Percentiles rank a stretch among this genome's conserved stretches.
These are phyloP conservation scores for Dichotomopilus funicola DNA, from an alignment of 2,329 filamentous ascomycete genomes.

Conservation along the genomic window DNA sequence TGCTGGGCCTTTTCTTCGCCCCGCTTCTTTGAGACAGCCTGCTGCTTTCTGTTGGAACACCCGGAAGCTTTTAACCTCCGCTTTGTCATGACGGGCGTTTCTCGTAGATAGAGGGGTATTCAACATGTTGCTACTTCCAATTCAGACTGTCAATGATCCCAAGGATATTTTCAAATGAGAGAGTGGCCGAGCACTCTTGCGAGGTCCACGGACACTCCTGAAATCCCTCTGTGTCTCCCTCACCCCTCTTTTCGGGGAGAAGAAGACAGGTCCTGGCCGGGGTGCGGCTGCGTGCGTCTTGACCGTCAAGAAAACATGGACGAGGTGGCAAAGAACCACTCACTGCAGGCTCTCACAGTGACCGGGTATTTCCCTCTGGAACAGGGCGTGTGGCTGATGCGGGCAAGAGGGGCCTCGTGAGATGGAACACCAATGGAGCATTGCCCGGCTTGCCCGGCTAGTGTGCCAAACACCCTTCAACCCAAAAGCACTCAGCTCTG, in stretches of 20 bases:
- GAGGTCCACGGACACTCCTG: too few species aligned
- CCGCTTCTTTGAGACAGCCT: background rate
- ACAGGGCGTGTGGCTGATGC: conserved; percentile 18
- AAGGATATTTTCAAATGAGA: too few species aligned
- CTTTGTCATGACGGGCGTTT: too few species aligned
- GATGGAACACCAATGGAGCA: conserved; percentile 14
- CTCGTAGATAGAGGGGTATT: too few species aligned
- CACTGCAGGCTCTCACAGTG: conserved; percentile 8
- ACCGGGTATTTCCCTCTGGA: conserved; percentile 8
- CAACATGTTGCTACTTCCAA: too few species aligned
- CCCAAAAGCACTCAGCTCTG: conserved; percentile 16
- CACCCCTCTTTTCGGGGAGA: background rate
- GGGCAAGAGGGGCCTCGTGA: conserved; percentile 3
- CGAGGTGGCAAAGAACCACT: conserved; percentile 1
- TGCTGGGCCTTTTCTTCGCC: background rate
- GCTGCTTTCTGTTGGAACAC: too few species aligned
- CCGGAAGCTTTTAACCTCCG: too few species aligned
- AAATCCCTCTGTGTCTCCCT: background rate
- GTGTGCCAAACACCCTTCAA: conserved; percentile 8
- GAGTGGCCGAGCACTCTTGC: too few species aligned
- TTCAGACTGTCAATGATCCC: too few species aligned
- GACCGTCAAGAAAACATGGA: conserved; percentile 18
- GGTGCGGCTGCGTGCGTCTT: conserved; percentile 15
- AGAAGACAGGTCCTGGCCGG: background rate
- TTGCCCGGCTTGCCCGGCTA: conserved; percentile 15